Base-by-base conservation (phyloP, 2,329 filamentous ascomycete genomes). In the Zalaria sp. region DNA sequence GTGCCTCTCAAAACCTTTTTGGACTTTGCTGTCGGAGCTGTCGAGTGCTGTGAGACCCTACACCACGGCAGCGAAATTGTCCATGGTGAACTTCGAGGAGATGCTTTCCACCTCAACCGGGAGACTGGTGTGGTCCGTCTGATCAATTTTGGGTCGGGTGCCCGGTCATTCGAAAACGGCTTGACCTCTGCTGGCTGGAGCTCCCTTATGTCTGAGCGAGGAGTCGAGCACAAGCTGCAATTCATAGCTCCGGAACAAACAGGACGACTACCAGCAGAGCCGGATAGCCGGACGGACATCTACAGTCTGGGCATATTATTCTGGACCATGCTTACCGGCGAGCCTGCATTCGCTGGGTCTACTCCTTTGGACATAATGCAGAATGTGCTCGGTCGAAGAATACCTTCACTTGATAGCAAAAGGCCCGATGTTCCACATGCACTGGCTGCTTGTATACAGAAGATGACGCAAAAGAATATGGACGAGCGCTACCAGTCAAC, bases 241-340 rank as follows among this genome's bases (percentile, higher is more conserved):
- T 95, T 86, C 56, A 93, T 95, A 56, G 89, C 87, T 37, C 88
- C 89, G 0, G 89, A 96, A 57, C 89, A 95, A 65, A 95, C 89
- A 2, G 89, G 89, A 9, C 79, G 89, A 18, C 82, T 95, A 73
- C 84, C 87, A 3, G 86, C 84, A 3, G 88, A 95, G 58, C 89
- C 89, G 1, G 89, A 95, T 61, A 84, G 76, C 35, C 76, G 89
- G 34, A 95, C 89, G 10, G 89, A 96, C 59, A 93, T 95, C 28
- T 95, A 95, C 64, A 88, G 85, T 0, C 67, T 95, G 1, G 89
- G 89, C 3, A 79, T 95, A 34, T 62, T 95, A 1, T 89, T 95
- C 58, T 95, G 86, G 81, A 84, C 76, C 5, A 74, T 93, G 54
- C 67, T 93, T 37, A 83, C 84, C 2, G 85, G 87, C 27, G 75